Percentiles rank a stretch among this genome's conserved stretches.
Conservation (phyloP, 139 green algal species). For the Picochlorum sp. region DNA sequence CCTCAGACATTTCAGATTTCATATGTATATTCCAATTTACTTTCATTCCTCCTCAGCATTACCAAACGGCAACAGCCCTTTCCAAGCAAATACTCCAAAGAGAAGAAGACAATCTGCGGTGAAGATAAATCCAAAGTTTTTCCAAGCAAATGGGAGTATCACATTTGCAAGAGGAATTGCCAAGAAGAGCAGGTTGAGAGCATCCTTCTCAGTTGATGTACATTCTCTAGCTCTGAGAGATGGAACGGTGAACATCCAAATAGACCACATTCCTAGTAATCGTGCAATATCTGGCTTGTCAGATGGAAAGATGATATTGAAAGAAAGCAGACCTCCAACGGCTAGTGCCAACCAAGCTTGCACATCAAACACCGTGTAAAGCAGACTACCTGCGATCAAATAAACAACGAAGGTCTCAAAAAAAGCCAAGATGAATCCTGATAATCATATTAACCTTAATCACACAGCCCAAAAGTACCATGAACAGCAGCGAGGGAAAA, state of each 20-base stretch:
- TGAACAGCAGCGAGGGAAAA: neutral
- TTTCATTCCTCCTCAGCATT: neutral
- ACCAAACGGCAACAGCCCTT: constrained; percentile 32
- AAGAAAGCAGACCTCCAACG: constrained; percentile 80
- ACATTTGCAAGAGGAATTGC: constrained; percentile 89
- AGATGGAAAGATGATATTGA: constrained; percentile 89
- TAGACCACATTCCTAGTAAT: constrained; percentile 89
- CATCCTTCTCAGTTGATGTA: constrained; percentile 83
- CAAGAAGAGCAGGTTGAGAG: constrained; percentile 92
- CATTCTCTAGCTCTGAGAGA: constrained; percentile 86
- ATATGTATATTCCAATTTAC: neutral
- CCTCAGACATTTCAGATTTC: no score
- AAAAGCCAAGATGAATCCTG: no score
- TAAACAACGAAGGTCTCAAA: no score
- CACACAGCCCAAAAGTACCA: neutral
- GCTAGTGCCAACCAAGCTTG: constrained; percentile 71
- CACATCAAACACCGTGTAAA: constrained; percentile 64
- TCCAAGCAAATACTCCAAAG: constrained; percentile 65
- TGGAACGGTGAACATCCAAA: constrained; percentile 97
- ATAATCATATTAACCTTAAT: no score
- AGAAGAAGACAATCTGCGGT: constrained; percentile 68
- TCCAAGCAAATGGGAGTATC: constrained; percentile 81
- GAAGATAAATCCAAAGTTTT: constrained; percentile 88
- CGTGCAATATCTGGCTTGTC: constrained; percentile 84
- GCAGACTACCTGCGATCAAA: no score